Percentiles rank a stretch among this genome's conserved stretches.
Conservation (phyloP, 2,329 filamentous ascomycete species). For the Samsoniella hepiali region DNA sequence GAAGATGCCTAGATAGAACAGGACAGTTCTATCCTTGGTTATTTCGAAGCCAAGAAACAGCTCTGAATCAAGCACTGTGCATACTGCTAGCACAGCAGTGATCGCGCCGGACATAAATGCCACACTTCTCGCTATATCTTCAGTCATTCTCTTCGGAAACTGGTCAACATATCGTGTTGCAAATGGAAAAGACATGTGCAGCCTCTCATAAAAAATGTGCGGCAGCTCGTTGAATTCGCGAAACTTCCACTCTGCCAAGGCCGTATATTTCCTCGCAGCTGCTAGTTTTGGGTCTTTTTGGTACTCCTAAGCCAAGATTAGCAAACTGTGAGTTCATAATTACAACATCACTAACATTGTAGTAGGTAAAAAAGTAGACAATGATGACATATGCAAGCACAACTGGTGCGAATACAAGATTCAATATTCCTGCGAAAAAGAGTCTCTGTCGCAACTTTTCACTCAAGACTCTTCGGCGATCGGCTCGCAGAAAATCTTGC, state of each 20-base stretch:
- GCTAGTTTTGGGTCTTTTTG: conserved; percentile 89
- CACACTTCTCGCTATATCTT: conserved; percentile 78
- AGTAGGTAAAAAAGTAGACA: conserved; percentile 92
- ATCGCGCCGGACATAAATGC: conserved; percentile 85
- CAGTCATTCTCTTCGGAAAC: conserved; percentile 92
- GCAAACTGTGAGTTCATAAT: not conserved
- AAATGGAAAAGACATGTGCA: conserved; percentile 93
- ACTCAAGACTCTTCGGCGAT: conserved; percentile 74
- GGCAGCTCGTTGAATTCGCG: conserved; percentile 96
- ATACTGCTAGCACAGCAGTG: conserved; percentile 77
- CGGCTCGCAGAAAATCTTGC: conserved; percentile 79
- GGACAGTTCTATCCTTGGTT: conserved; percentile 78
- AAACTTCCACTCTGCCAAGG: conserved; percentile 95
- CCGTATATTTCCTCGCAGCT: conserved; percentile 80
- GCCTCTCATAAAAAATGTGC: conserved; percentile 83
- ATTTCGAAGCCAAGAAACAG: conserved; percentile 90
- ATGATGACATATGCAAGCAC: conserved; percentile 82
- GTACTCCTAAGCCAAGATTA: conserved; percentile 63
- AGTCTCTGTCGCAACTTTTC: conserved; percentile 75
- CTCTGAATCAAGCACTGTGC: conserved; percentile 85
- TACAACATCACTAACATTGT: conserved; percentile 62
- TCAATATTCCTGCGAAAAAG: conserved; percentile 78
- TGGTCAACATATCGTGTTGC: conserved; percentile 91
- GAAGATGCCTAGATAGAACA: conserved; percentile 86
- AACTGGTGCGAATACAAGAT: conserved; percentile 81